Base-by-base conservation (phyloP, 1,284 basidiomycete genomes). In the Rhodotorula mucilaginosa region DNA sequence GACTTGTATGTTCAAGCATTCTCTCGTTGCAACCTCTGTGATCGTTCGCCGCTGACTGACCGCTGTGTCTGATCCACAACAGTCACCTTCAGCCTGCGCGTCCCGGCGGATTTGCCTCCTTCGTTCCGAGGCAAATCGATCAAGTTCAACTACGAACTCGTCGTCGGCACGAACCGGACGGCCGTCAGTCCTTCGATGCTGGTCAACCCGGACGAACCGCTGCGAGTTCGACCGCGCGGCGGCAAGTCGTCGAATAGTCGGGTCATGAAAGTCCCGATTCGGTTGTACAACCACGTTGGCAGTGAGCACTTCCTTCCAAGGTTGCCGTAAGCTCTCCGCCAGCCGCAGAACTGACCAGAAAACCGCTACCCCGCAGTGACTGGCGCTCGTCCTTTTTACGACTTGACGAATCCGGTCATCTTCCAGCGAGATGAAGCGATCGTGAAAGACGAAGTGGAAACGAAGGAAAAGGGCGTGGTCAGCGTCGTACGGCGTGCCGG, bases 231-330 rank as follows among this genome's bases (percentile, higher is more conserved):
- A 83, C 18, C 23, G 21, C 39, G n/a, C 12, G 39, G 23, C 15
- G n/a, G n/a, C 13, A n/a, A 44, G 39, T 44, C 39, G 23, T 87
- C 79, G 83, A 86, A 72, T 58, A 93, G 91, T 76, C 84, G 89
- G 49, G 87, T 95, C 5, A 90, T 97, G 87, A 90, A 90, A 70
- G 89, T 96, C 0, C 93, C 93, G 0, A 89, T 97, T 67, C 84
- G 93, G 52, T 83, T 96, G 21, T 95, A 94, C 80, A 94, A 92
- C 76, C 84, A 93, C 74, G 89, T 94, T 67, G 82, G 85, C 60
- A 87, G 91, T 91, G 76, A 64, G 88, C 29, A 7, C 15, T 26
- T 5, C 15, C 44, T 13, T 23, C 3, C 4, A 13, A 26, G 23
- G n/a, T 23, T 16, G 18, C 12, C 0, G 21, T 23, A 2, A 10